These are phyloP conservation scores for Peronospora belbahrii DNA, from an alignment of 352 stramenopile genomes.

Conservation along the genomic window DNA sequence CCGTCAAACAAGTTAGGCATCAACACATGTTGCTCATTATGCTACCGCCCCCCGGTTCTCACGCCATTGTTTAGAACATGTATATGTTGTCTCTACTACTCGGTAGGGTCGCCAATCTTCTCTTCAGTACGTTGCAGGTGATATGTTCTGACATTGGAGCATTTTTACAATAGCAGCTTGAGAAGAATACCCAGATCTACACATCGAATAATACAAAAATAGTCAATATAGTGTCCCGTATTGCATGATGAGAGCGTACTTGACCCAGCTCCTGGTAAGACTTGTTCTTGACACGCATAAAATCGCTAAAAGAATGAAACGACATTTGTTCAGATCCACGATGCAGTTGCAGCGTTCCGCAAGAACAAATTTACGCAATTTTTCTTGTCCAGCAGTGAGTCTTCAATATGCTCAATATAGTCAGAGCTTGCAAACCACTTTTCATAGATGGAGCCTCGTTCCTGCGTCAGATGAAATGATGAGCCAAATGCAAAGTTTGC, in stretches of 20 bases:
- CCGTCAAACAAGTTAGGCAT: conserved; percentile 15
- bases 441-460: conserved; percentile 67
- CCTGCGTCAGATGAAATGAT: conserved; percentile 12
- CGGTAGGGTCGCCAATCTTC: conserved; percentile 36
- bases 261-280: conserved; percentile 61
- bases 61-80: not conserved
- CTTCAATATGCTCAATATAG: conserved; percentile 69
- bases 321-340: not conserved
- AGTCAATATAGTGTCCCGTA: not conserved
- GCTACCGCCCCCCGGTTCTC: not conserved
- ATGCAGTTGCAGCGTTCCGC: too few relatives aligned
- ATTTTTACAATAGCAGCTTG: conserved; percentile 59
- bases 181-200: conserved; percentile 69
- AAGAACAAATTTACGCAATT: conserved; percentile 60
- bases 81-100: conserved; percentile 8
- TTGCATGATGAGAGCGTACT: conserved; percentile 11
- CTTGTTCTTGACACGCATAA: conserved; percentile 76
- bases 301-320: conserved; percentile 23
- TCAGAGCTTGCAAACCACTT: conserved; percentile 68
- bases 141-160: conserved; percentile 48
- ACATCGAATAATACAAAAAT: not conserved
- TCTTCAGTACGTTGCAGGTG: conserved; percentile 50
- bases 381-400: conserved; percentile 62
- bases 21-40: conserved; percentile 8
- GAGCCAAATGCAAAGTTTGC: not conserved